A percentile compares a stretch with the other conserved stretches of the same genome.
These are phyloP conservation scores for Apiospora saccharicola DNA, from an alignment of 2,329 filamentous ascomycete genomes.

Conservation along the genomic window DNA sequence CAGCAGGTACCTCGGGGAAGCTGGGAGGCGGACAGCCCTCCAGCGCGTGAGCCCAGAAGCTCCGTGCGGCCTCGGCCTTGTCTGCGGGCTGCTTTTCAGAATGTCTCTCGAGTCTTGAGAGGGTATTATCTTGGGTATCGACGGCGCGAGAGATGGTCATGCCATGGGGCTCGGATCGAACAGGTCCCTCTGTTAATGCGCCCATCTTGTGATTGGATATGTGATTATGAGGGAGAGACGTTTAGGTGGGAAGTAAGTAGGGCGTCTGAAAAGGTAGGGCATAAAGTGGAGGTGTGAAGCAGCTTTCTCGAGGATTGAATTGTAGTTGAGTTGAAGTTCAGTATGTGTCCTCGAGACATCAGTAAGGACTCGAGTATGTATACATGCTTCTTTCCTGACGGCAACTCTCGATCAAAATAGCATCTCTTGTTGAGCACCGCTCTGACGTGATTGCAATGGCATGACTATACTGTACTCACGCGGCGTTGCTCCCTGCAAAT, in stretches of 20 bases:
- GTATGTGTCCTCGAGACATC: not conserved
- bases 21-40: not conserved
- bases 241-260: not conserved
- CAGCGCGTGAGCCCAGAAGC: constrained; percentile 1
- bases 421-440: not conserved
- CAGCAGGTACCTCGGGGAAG: constrained; percentile 4
- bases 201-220: not conserved
- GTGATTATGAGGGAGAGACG: not conserved
- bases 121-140: not conserved
- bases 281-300: not conserved
- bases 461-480: not conserved
- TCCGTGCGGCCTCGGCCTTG: not conserved
- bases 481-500: not conserved
- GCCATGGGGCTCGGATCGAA: not conserved
- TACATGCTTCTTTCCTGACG: not conserved
- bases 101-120: not conserved
- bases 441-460: not conserved
- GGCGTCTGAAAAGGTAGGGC: not conserved
- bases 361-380: not conserved
- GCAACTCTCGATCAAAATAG: not conserved
- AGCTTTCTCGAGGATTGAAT: not conserved
- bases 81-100: not conserved
- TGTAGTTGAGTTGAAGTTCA: not conserved
- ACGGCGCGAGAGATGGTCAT: not conserved
- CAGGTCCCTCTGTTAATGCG: not conserved